These are phyloP conservation scores for Aureobasidium sp. DNA, from an alignment of 2,329 filamentous ascomycete genomes.

Conservation along the genomic window DNA sequence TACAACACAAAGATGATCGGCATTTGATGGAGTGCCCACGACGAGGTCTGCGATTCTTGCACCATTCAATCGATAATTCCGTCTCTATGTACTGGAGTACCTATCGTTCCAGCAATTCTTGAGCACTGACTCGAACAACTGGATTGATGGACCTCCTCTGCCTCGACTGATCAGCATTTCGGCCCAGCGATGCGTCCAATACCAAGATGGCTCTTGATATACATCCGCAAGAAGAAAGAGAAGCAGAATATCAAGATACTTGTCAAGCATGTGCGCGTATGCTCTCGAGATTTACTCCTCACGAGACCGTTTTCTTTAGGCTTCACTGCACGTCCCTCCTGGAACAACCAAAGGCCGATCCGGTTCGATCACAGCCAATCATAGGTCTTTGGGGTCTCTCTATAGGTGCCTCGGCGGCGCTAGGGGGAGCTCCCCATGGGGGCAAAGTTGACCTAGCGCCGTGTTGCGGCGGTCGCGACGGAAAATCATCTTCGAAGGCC, in stretches of 20 bases:
- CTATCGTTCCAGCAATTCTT: neutral
- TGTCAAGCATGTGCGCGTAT: neutral
- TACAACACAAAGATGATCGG: neutral
- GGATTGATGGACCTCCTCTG: neutral
- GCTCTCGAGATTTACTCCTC: neutral
- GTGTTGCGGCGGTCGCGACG: too few species aligned
- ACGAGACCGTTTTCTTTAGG: neutral
- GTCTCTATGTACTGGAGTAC: neutral
- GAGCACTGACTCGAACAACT: neutral
- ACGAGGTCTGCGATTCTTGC: neutral
- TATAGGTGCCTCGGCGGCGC: too few species aligned
- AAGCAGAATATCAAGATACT: neutral
- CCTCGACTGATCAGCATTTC: too few species aligned
- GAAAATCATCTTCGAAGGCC: neutral
- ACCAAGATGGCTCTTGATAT: too few species aligned
- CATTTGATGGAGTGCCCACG: neutral
- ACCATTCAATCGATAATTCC: neutral
- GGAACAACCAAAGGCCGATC: conserved; percentile 12
- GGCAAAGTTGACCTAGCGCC: too few species aligned
- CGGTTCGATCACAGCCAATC: neutral
- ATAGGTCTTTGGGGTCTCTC: neutral
- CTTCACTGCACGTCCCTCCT: neutral
- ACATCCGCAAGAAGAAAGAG: neutral
- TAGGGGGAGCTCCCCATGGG: too few species aligned
- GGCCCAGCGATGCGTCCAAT: too few species aligned